Evolutionary conservation across 2,329 filamentous ascomycete genomes (phyloP).

Genomic region (Lecanicillium sp.): DNA sequence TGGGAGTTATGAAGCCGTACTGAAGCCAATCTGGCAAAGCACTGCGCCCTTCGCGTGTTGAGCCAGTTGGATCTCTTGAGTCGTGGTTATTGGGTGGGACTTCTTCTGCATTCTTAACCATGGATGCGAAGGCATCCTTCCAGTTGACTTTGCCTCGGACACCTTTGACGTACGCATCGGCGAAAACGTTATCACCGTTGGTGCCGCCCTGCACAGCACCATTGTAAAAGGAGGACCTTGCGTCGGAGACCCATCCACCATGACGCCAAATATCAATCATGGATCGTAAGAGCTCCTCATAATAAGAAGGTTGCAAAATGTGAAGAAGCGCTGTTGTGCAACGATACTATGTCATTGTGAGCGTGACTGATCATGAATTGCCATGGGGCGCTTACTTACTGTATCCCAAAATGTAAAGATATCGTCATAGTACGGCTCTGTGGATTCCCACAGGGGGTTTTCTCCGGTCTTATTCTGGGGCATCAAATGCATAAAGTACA

Average conservation of each 20-base stretch:
- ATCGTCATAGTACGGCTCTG: constrained; percentile 64
- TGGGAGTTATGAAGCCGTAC: constrained; percentile 57
- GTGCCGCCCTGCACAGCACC: constrained; percentile 62
- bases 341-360: constrained; percentile 34
- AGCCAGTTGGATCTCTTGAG: constrained; percentile 46
- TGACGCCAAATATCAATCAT: constrained; percentile 60
- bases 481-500: constrained; percentile 63
- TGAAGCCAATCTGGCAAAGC: constrained; percentile 61
- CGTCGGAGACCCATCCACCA: constrained; percentile 58
- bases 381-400: constrained; percentile 9
- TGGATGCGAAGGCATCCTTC: constrained; percentile 52
- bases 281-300: constrained; percentile 58
- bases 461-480: constrained; percentile 65
- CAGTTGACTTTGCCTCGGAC: constrained; percentile 55
- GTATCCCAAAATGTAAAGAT: constrained; percentile 62
- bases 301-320: constrained; percentile 51
- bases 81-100: constrained; percentile 52
- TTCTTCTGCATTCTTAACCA: constrained; percentile 60
- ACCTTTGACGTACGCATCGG: constrained; percentile 64
- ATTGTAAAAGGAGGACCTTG: constrained; percentile 59
- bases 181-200: constrained; percentile 63
- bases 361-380: background rate
- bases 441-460: constrained; percentile 56
- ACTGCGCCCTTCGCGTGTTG: constrained; percentile 59
- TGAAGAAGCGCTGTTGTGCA: constrained; percentile 58